Evolutionary conservation across 169 alveolate species (phyloP).

Genomic region (Eimeria acervulina): DNA sequence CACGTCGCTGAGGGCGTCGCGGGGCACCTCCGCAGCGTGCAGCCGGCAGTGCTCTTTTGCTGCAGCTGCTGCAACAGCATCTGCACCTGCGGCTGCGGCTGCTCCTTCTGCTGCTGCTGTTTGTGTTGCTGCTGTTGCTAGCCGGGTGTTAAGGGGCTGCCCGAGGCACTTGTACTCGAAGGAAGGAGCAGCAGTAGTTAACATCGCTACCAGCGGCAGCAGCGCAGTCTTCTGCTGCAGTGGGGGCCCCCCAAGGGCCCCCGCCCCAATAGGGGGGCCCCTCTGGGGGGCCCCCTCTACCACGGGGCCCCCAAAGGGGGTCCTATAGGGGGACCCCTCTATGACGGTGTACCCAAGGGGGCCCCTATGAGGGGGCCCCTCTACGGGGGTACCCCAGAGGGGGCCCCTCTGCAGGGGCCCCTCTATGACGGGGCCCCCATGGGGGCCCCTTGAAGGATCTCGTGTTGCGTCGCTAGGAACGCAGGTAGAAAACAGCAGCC

Average conservation of each 20-base stretch:
- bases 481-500: conserved; percentile 53
- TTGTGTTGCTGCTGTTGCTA: conserved; percentile 29
- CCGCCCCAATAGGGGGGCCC: background rate
- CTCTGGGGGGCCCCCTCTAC: too few relatives aligned
- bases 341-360: background rate
- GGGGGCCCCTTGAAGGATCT: conserved; percentile 11
- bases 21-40: background rate
- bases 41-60: background rate
- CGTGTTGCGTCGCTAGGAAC: conserved; percentile 29
- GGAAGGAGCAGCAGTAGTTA: conserved; percentile 46
- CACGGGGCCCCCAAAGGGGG: too few relatives aligned
- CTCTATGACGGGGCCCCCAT: background rate
- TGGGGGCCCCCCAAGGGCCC: background rate
- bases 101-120: conserved; percentile 14
- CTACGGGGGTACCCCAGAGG: too few relatives aligned
- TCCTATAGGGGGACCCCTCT: too few relatives aligned
- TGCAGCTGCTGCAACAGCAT: background rate
- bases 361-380: too few relatives aligned
- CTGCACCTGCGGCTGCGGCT: conserved; percentile 16
- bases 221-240: background rate
- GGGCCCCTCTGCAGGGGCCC: too few relatives aligned
- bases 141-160: background rate
- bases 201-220: background rate
- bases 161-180: background rate
- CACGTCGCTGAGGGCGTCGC: background rate